phyloP scores from a whole-genome alignment of 2,329 filamentous ascomycete genomes.

The Scolecobasidium constrictum region DNA sequence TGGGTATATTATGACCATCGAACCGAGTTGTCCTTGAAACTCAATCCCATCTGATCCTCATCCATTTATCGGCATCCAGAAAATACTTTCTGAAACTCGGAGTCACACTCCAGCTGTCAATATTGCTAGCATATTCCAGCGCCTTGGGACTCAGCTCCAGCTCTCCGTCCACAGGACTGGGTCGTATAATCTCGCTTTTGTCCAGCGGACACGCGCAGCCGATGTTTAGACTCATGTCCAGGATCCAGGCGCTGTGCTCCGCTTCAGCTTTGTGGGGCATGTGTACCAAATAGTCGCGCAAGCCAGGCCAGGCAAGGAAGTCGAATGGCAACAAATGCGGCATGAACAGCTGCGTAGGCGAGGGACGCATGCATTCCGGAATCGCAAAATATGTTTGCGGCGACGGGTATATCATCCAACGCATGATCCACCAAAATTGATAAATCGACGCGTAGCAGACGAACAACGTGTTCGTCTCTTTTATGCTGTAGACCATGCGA shows the following conservation, averaged over 20 bases:
- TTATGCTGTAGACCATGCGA: slow-evolving; percentile 2
- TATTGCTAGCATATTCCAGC: not conserved
- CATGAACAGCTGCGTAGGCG: slow-evolving; percentile 1
- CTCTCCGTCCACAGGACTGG: not conserved
- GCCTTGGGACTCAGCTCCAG: not conserved
- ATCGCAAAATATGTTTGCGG: not conserved
- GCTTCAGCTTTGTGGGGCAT: not conserved
- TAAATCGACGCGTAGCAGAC: not conserved
- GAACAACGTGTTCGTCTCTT: not conserved
- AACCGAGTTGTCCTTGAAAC: too few relatives aligned
- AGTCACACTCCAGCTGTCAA: not conserved
- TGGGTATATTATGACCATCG: too few relatives aligned
- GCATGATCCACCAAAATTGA: not conserved
- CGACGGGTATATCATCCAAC: not conserved
- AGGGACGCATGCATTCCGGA: not conserved
- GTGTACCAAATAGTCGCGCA: not conserved
- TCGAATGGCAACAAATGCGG: not conserved
- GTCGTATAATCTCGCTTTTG: not conserved
- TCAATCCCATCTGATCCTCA: not conserved
- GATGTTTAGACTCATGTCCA: not conserved
- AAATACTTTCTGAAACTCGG: not conserved
- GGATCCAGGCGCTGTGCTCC: not conserved
- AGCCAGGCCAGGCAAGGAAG: not conserved
- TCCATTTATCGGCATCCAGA: not conserved
- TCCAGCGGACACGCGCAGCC: not conserved